These are phyloP conservation scores for Pseudoscleropodium purum DNA, from an alignment of 225 moss, liverwort and hornwort species.

Conservation along the genomic window DNA sequence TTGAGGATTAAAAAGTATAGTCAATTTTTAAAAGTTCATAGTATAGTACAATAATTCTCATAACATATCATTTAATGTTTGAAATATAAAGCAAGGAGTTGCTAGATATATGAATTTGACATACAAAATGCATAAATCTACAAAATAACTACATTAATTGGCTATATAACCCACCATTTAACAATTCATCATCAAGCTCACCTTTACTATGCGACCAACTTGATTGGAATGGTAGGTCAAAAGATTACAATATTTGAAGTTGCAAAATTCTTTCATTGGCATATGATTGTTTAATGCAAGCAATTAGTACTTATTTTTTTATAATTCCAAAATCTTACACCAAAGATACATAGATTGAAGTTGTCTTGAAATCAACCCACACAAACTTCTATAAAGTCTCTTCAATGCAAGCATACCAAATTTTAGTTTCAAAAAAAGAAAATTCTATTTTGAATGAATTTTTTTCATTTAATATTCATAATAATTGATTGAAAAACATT, in stretches of 20 bases:
- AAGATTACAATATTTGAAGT: neutral
- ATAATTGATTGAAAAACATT: too few relatives aligned
- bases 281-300: neutral
- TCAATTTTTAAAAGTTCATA: neutral
- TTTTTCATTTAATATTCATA: too few relatives aligned
- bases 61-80: neutral
- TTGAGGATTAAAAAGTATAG: neutral
- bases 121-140: neutral
- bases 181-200: rapidly evolving
- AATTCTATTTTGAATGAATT: too few relatives aligned
- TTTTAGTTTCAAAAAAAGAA: too few relatives aligned
- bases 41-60: neutral
- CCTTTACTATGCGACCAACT: neutral
- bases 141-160: neutral
- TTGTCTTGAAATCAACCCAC: neutral
- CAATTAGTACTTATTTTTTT: neutral
- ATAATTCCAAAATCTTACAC: neutral
- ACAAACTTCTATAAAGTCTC: neutral
- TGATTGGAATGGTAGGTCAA: neutral
- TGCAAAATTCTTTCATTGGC: neutral
- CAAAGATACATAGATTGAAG: neutral
- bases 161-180: neutral
- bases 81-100: neutral
- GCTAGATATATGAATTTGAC: neutral
- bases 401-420: too few relatives aligned